A percentile compares a stretch with the other conserved stretches of the same genome.
phyloP scores from a whole-genome alignment of 73 alveolate genomes.

The Paramecium tetraurelia region DNA sequence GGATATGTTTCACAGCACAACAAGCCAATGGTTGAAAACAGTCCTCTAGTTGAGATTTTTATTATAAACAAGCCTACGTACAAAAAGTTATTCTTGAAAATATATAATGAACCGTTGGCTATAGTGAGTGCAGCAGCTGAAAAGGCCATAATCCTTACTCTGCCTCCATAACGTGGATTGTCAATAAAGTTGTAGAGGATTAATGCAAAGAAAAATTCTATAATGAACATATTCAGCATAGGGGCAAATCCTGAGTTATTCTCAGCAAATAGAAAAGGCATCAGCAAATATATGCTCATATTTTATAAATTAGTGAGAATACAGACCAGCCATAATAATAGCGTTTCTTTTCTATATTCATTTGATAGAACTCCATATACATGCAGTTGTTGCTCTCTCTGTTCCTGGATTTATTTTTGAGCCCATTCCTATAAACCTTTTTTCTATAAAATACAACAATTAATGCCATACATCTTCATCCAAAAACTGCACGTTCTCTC shows the following conservation, averaged over 20 bases:
- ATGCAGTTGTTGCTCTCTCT: neutral
- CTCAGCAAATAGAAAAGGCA: slow-evolving; percentile 19
- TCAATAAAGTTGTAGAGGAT: neutral
- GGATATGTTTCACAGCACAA: slow-evolving; percentile 15
- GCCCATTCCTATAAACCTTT: slow-evolving; percentile 20
- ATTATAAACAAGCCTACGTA: neutral
- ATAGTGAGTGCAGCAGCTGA: neutral
- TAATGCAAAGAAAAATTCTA: neutral
- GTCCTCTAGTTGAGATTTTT: slow-evolving; percentile 2
- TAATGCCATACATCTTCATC: neutral
- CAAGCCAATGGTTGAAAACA: neutral
- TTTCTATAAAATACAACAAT: neutral
- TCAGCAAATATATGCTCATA: slow-evolving; percentile 30
- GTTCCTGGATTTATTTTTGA: neutral
- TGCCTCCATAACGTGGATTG: slow-evolving; percentile 25
- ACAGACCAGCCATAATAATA: neutral
- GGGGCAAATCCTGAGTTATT: neutral
- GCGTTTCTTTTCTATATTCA: neutral
- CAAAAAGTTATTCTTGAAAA: neutral
- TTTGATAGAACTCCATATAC: neutral
- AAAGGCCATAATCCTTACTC: neutral
- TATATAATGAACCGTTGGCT: neutral
- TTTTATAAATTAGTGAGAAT: neutral
- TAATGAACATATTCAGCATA: neutral
- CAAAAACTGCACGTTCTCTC: neutral